These are phyloP conservation scores for Penicillium sp. DNA, from an alignment of 2,329 filamentous ascomycete genomes.

Conservation along the genomic window DNA sequence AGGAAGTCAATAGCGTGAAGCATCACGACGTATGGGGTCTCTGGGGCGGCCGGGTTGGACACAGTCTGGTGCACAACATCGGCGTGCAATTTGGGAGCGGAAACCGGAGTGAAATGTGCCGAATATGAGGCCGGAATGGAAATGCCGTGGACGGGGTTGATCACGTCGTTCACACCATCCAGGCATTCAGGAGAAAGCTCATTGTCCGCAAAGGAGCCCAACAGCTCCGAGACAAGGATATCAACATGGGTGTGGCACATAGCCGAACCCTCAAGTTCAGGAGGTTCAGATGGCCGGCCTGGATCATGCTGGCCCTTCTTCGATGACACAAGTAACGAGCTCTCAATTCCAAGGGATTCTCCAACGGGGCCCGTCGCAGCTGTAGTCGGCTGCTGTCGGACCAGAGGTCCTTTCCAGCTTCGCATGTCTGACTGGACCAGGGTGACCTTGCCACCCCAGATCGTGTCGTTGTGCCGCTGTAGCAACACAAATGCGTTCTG, in stretches of 20 bases:
- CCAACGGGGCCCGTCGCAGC: conserved; percentile 27
- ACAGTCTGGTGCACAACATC: conserved; percentile 67
- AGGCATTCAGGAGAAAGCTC: conserved; percentile 95
- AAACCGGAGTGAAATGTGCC: conserved; percentile 87
- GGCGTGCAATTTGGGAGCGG: conserved; percentile 78
- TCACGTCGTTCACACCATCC: conserved; percentile 88
- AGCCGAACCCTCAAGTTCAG: conserved; percentile 47
- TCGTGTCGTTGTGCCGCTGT: conserved; percentile 74
- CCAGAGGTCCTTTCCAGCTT: conserved; percentile 77
- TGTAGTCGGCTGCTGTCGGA: conserved; percentile 23
- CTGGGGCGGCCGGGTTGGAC: conserved; percentile 69
- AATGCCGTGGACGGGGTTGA: conserved; percentile 77
- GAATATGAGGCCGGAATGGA: conserved; percentile 93
- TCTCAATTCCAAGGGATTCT: conserved; percentile 34
- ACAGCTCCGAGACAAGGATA: conserved; percentile 87
- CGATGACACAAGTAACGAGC: conserved; percentile 20
- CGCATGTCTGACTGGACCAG: conserved; percentile 97
- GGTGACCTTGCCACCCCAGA: conserved; percentile 78
- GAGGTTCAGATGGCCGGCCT: conserved; percentile 10
- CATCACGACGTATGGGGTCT: conserved; percentile 93
- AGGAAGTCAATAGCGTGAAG: conserved; percentile 87
- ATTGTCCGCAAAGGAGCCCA: conserved; percentile 93
- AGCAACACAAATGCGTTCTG: conserved; percentile 95
- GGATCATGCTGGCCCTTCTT: conserved; percentile 30
- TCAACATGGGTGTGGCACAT: conserved; percentile 57